Evolutionary conservation across 1,284 basidiomycete genomes (phyloP), one percentile per base, ranked within the genome.

Genomic region (Tremellales sp.): DNA sequence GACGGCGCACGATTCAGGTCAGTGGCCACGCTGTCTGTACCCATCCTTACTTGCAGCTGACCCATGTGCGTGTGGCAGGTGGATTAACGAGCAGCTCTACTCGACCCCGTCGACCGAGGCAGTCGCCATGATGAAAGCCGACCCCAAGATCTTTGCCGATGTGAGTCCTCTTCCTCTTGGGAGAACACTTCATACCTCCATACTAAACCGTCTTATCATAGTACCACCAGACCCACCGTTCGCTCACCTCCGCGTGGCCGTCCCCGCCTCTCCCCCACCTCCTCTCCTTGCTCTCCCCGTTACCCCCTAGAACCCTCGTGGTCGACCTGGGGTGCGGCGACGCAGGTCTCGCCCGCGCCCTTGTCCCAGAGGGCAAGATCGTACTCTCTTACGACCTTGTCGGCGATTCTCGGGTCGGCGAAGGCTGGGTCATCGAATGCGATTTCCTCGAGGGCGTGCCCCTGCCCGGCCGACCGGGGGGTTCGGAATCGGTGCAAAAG

Each of bases 261-360:
- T 81, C 81, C 1, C 93, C 94, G 61, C 92, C 92, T 1, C 83
- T 94, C 19, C 77, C 85, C 26, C 78, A 86, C 65, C 89, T 91
- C 66, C 79, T 85, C 42, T 80, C 8, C 70, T 76, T 22, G 18
- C 81, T 72, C 40, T 45, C 81, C 1, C 75, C 77, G 1, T 83
- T 83, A 53, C 80, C 87, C 5, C 48, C 75, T 16, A 79, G 78
- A 46, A 84, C 85, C 0, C 75, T 97, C 50, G 82, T 99, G 39
- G 91, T 83, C 19, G 95, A 99, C 72, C 77, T 98, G 19, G 95
- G 95, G 6, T 97, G 93, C 57, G 95, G 95, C 12, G 92, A 97
- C 65, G 95, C 91, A 10, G 81, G 85, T 2, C 78, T 99, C 18
- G 93, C 92, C 0, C 82, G 79, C 41, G 76, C 78, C 1, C 78